Conservation (phyloP, 129 eudicot genomes). For the Tagetes patula region DNA sequence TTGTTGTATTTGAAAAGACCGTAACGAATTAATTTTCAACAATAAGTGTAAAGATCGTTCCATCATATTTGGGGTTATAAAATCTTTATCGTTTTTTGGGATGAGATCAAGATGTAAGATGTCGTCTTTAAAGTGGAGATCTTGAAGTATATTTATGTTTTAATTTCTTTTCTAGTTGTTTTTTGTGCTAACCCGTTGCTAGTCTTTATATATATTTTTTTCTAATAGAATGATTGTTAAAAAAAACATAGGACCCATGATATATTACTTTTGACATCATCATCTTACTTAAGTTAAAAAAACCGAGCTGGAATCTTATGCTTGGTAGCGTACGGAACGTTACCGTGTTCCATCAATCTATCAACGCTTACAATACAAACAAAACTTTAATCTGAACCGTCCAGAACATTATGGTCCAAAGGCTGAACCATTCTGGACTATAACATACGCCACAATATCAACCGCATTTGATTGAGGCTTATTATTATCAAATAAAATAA, state of each 20-base stretch:
- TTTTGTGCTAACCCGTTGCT: too few species aligned
- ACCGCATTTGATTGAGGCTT: constrained; percentile 23
- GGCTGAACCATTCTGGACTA: constrained; percentile 33
- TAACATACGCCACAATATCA: constrained; percentile 18
- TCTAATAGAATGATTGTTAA: too few species aligned
- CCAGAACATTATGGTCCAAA: constrained; percentile 22
- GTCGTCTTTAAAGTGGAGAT: too few species aligned
- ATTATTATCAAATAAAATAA: neutral
- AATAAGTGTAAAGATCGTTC: too few species aligned
- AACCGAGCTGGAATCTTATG: constrained; percentile 10
- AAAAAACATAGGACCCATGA: neutral
- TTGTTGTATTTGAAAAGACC: too few species aligned
- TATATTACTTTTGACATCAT: neutral
- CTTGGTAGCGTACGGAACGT: constrained; percentile 9
- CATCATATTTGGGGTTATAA: too few species aligned
- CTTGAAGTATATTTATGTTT: too few species aligned
- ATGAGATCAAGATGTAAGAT: too few species aligned
- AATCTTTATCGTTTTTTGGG: too few species aligned
- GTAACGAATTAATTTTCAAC: too few species aligned
- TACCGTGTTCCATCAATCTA: constrained; percentile 22
- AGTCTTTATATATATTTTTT: too few species aligned
- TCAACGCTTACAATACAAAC: neutral
- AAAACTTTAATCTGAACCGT: constrained; percentile 21
- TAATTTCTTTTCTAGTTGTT: too few species aligned
- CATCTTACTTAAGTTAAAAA: neutral